phyloP scores from a whole-genome alignment of 352 stramenopile genomes.

The Globisporangium recalcitrans region DNA sequence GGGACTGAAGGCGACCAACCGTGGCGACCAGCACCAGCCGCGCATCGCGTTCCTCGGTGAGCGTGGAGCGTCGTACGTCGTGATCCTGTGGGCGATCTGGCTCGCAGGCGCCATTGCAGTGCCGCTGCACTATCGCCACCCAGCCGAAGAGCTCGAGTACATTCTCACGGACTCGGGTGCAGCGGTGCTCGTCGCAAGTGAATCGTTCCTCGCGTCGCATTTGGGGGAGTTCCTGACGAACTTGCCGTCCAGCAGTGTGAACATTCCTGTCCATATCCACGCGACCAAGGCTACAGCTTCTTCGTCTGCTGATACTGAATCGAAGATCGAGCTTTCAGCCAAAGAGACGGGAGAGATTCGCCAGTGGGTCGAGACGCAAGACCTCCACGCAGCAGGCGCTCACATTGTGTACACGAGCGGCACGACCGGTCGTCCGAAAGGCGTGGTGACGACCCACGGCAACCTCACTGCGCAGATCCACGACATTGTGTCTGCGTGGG shows the following conservation, averaged over 20 bases:
- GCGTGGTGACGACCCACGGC: conserved; percentile 75
- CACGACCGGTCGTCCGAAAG: no score
- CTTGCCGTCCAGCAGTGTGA: conserved; percentile 14
- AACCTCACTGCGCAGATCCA: conserved; percentile 70
- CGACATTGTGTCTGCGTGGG: conserved; percentile 73
- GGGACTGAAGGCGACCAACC: no score
- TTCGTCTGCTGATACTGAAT: background rate
- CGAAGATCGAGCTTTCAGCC: conserved; percentile 2
- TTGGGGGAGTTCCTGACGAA: conserved; percentile 21
- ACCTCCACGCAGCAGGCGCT: no score
- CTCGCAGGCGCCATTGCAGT: no score
- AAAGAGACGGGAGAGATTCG: conserved; percentile 22
- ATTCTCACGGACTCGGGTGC: conserved; percentile 57
- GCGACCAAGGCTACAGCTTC: background rate
- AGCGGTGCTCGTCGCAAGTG: conserved; percentile 41
- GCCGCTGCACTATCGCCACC: no score
- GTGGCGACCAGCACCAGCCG: no score
- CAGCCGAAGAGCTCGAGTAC: conserved; percentile 76
- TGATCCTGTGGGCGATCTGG: no score
- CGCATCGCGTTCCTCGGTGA: no score
- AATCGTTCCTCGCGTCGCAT: conserved; percentile 23
- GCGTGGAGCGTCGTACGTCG: no score
- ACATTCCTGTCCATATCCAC: conserved; percentile 22
- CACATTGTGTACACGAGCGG: no score
- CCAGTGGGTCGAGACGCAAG: conserved; percentile 73